Evolutionary conservation across 495 filamentous ascomycete genomes (phyloP), one percentile per base, ranked within the genome.

Genomic region (Ascobolus immersus): DNA sequence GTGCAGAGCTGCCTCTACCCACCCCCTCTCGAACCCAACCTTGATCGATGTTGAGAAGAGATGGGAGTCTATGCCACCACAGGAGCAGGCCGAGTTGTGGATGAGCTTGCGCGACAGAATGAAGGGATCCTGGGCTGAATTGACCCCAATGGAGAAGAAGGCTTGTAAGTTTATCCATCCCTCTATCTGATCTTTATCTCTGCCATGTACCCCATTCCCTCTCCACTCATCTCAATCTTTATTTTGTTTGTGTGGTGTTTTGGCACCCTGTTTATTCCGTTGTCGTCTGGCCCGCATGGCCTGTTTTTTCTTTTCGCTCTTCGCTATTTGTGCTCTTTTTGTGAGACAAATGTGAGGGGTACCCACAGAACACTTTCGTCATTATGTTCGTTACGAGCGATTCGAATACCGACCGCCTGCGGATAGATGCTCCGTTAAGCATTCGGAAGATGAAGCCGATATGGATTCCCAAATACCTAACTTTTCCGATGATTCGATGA

Each of bases 81-180:
- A 89, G 62, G 86, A 96, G 68, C 86, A 96, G 69, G 86, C 89
- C 39, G 86, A 94, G 51, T 59, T 96, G 45, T 96, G 84, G 84
- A 96, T 96, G 86, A 61, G 73, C 46, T 62, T 96, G 52, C 63
- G 86, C 48, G 86, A 96, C 61, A 72, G 86, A 48, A 94, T 94
- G 86, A 94, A 92, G 76, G 70, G 62, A 41, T 77, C 77, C 56
- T 96, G 86, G 86, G 64, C 73, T 48, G 77, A 93, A 46, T 61
- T 96, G 65, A 96, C 86, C 19, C 25, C 82, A 41, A 70, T 79
- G 56, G 86, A 96, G 65, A 92, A 94, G 76, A 93, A 89, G 64
- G 89, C 86, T 50, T 84, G 86, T 94, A 71, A 48, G 86, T 75
- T 32, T 9, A 41, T 21, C 24, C 39, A 26, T 23, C 17, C 12